These are phyloP conservation scores for Vigna angularis DNA, from an alignment of 306 rosid species.

Conservation along the genomic window DNA sequence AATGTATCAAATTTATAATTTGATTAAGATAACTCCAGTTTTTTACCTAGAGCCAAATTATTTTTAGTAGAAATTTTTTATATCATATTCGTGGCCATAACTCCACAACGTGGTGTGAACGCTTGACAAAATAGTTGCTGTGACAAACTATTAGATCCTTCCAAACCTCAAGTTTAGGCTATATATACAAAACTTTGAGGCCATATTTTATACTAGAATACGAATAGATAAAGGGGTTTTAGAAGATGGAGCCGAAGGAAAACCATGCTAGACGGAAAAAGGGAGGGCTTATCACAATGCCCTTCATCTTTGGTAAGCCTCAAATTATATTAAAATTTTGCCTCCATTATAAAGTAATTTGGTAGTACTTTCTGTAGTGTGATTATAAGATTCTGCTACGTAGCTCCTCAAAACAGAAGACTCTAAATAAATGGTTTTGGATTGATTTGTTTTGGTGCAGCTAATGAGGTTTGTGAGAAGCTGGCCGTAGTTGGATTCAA, in stretches of 20 bases:
- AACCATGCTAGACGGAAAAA: constrained; percentile 53
- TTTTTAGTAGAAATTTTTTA: not conserved
- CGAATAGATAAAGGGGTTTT: not conserved
- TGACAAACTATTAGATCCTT: constrained; percentile 1
- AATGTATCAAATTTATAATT: not conserved
- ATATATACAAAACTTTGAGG: constrained; percentile 52
- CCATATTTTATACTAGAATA: constrained; percentile 29
- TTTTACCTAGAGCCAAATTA: not conserved
- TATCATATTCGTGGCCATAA: constrained; percentile 28
- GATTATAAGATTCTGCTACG: too few species aligned
- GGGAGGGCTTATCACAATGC: constrained; percentile 93
- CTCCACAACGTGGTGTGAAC: constrained; percentile 45
- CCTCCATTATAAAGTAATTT: not conserved
- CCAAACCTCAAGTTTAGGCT: constrained; percentile 39
- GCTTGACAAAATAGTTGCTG: constrained; percentile 1
- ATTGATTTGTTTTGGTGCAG: constrained; percentile 47
- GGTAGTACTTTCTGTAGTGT: too few species aligned
- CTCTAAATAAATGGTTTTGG: not conserved
- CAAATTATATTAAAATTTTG: not conserved
- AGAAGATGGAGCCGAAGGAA: constrained; percentile 53
- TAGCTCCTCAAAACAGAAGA: not conserved
- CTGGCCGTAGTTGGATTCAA: constrained; percentile 91
- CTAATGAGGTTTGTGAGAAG: constrained; percentile 87
- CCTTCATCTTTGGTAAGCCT: constrained; percentile 88
- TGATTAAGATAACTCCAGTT: not conserved